phyloP scores from a whole-genome alignment of 176 grass and related monocot species.

The Hordeum marinum region DNA sequence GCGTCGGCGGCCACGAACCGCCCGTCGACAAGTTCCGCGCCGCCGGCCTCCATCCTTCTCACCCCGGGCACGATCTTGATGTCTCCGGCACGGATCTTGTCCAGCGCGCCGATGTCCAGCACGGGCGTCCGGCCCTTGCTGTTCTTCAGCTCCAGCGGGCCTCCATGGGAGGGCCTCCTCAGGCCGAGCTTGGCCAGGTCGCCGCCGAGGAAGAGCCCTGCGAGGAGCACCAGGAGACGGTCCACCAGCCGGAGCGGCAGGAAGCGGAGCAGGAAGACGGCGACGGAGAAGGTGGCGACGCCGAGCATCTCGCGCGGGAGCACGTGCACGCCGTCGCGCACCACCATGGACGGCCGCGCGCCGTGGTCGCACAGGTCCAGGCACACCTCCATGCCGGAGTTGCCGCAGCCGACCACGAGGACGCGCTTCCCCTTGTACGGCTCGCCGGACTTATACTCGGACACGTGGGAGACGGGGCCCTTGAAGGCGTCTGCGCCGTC shows the following conservation, averaged over 20 bases:
- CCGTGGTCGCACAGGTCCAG: conserved; percentile 58
- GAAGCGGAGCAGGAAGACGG: conserved; percentile 41
- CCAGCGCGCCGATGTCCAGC: conserved; percentile 50
- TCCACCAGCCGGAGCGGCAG: conserved; percentile 48
- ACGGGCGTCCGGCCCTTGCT: conserved; percentile 51
- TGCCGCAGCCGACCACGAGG: conserved; percentile 47
- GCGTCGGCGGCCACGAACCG: conserved; percentile 34
- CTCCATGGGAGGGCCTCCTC: conserved; percentile 31
- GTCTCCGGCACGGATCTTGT: conserved; percentile 47
- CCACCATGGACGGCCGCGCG: conserved; percentile 52
- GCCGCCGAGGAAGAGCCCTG: conserved; percentile 46
- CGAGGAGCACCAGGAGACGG: conserved; percentile 47
- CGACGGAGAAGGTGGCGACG: conserved; percentile 53
- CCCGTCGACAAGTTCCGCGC: conserved; percentile 43
- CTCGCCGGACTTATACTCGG: conserved; percentile 17
- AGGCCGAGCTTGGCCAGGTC: conserved; percentile 31
- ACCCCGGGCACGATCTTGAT: conserved; percentile 53
- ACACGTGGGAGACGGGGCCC: conserved; percentile 15
- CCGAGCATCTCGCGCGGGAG: conserved; percentile 56
- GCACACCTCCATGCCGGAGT: conserved; percentile 72
- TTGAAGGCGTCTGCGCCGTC: neutral
- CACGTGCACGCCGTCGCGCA: conserved; percentile 56
- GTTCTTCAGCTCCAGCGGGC: conserved; percentile 62
- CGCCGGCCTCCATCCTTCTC: conserved; percentile 5
- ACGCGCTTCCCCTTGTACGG: neutral